Base-by-base conservation (phyloP, 2,329 filamentous ascomycete species). In the Dothideomycetes sp. region DNA sequence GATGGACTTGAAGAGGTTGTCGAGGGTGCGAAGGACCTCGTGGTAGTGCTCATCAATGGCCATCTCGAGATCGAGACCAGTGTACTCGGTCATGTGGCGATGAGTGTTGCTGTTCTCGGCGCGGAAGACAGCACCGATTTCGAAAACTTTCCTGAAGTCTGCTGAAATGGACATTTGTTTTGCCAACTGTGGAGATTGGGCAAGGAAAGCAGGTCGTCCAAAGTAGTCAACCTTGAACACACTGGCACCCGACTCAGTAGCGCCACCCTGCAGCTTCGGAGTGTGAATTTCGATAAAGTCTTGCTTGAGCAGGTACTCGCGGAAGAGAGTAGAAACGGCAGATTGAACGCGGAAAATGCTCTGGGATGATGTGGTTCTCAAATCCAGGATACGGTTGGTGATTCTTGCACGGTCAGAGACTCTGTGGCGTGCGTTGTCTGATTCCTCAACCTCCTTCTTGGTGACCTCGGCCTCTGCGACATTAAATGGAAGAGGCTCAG, bases 41-140 rank as follows among this genome's bases (percentile, higher is more conserved):
- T 94, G 81, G 58, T 95, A 94, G 59, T 93, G 81, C 51, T 84
- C 77, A 36, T 87, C 81, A 47, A 95, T 85, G 3, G 80, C 74
- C 89, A 95, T 95, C 56, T 95, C 88, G 14, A 95, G 61, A 70
- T 95, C 88, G 19, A 95, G 69, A 40, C 88, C 88, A 4, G 87
- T 95, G 58, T 93, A 95, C 59, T 95, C 88, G 0, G 88, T 94
- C 69, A 95, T 69, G 58, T 95, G 88, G 29, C 88, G 79, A 54
- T 94, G 88, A 0, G 88, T 95, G 60, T 95, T 95, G 55, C 84
- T 93, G 65, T 95, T 93, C 58, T 95, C 88, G 1, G 88, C 88
- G 49, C 88, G 79, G 70, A 95, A 95, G 5, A 95, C 87, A 2
- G 84, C 79, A 12, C 85, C 85, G 47, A 91, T 80, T 57, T 95